Conservation (phyloP, 495 filamentous ascomycete species). For the Lophium mytilinum region DNA sequence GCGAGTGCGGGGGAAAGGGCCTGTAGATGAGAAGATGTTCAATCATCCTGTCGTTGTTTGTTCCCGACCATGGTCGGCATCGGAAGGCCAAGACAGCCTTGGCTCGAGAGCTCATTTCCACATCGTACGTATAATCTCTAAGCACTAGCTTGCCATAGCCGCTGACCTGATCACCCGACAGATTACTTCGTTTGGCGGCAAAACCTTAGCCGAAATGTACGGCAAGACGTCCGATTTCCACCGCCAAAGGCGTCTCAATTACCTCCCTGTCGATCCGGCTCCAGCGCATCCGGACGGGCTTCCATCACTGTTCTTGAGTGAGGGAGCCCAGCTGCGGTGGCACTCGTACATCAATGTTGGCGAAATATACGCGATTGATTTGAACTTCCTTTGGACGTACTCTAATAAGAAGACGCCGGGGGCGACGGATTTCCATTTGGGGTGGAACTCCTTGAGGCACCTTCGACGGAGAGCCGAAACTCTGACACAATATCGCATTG, state of each 20-base stretch:
- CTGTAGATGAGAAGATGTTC: constrained; percentile 20
- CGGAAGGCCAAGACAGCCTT: not conserved
- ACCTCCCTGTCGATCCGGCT: constrained; percentile 17
- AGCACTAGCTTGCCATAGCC: not conserved
- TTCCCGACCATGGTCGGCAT: constrained; percentile 12
- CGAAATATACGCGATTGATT: constrained; percentile 16
- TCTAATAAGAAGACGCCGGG: constrained; percentile 12
- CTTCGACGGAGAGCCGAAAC: constrained; percentile 9
- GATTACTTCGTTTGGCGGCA: constrained; percentile 25
- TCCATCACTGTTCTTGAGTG: constrained; percentile 9
- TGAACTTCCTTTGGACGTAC: constrained; percentile 6
- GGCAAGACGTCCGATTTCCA: constrained; percentile 23
- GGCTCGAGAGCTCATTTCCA: constrained; percentile 17
- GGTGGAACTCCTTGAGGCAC: constrained; percentile 16
- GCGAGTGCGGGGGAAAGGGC: constrained; percentile 22
- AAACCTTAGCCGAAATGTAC: constrained; percentile 22
- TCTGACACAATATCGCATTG: constrained; percentile 15
- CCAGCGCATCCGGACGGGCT: constrained; percentile 23
- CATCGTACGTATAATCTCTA: constrained; percentile 6
- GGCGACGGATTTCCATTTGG: constrained; percentile 5
- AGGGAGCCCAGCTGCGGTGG: constrained; percentile 13
- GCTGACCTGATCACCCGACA: not conserved
- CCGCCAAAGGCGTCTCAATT: constrained; percentile 13
- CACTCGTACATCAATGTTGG: constrained; percentile 22
- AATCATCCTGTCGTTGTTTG: constrained; percentile 21